Base-by-base conservation (phyloP, 768 basidiomycete genomes). In the Trametes punicea region DNA sequence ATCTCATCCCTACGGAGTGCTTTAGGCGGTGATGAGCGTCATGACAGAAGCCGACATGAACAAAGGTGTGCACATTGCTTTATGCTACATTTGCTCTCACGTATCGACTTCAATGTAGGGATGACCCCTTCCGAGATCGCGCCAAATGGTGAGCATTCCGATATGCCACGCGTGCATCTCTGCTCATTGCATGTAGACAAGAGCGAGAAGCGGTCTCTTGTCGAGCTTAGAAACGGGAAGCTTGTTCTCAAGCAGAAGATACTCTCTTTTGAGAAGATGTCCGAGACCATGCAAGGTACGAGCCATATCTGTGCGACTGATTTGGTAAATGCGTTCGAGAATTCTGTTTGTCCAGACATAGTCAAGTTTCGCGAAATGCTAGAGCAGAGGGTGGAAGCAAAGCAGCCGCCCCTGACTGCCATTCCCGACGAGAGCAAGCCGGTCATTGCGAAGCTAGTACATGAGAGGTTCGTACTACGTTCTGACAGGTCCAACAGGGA, bases 281-380 rank as follows among this genome's bases (percentile, higher is more conserved):
- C 87, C 6, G 88, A 91, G 67, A 90, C 90, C 15, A 77, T 93
- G 64, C 86, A 88, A 78, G 90, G 91, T 87, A 56, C 45, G 77
- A 67, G 25, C 16, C 27, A 42, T 27, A 26, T 33, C 38, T 16
- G 18, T 4, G 10, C 21, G n/a, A 21, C 26, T 11, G 15, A 30
- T 20, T 31, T 31, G 36, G 21, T 11, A n/a, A 18, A 6, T 26
- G 2, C 52, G 40, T 20, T 30, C 33, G 6, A 36, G 34, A 5
- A 36, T 36, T 40, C 13, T 20, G 18, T 49, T 13, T 40, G 26
- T 30, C 9, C 62, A 91, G 88, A 90, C 67, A 87, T 88, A 30
- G 86, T 92, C 45, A 80, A 80, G 62, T 90, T 91, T 69, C 82
- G 90, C 10, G 80, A 81, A 57, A 83, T 87, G 81, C 71, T 92